Evolutionary conservation across 2,329 filamentous ascomycete genomes (phyloP), one percentile per base, ranked within the genome.

Genomic region (Neonectria sp.): DNA sequence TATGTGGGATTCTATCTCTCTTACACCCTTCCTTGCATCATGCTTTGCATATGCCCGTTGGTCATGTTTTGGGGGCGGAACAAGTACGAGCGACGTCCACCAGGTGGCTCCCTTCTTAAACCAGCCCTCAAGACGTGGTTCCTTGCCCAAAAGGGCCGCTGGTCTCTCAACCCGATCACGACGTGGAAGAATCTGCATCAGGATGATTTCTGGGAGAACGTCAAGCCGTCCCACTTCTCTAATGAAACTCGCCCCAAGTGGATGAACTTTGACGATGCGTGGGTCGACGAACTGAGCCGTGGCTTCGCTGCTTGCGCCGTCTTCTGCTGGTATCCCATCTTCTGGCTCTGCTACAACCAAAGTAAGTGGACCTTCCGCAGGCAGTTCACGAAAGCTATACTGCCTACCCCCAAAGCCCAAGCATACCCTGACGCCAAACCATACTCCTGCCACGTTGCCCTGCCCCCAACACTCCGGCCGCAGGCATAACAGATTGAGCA

Each of bases 181-280:
- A 91, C 89, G 21, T 90, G 86, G 77, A 86, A 82, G 73, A 88
- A 90, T 73, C 83, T 91, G 73, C 85, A 88, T 67, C 82, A 84
- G 59, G 83, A 84, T 7, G 83, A 84, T 27, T 84, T 93, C 79
- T 95, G 92, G 90, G 88, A 93, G 43, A 82, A 82, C 9, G 89
- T 91, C 66, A 93, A 93, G 83, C 92, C 92, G 1, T 92, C 88
- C 71, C 81, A 82, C n/a, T 86, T 92, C 45, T 83, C 84, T 25
- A 82, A 85, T 48, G 81, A 81, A 24, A 80, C 81, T 55, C 89
- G 88, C 43, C 92, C 90, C 0, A 71, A 73, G 1, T 94, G 91
- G 91, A 95, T 95, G 91, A 92, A 88, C 3, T 94, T 94, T 73
- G 92, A 95, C 69, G 93, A 95, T 71, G 88, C 88, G 24, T 95